phyloP scores from a whole-genome alignment of 1,284 basidiomycete genomes.

The Rhizoctonia solani region DNA sequence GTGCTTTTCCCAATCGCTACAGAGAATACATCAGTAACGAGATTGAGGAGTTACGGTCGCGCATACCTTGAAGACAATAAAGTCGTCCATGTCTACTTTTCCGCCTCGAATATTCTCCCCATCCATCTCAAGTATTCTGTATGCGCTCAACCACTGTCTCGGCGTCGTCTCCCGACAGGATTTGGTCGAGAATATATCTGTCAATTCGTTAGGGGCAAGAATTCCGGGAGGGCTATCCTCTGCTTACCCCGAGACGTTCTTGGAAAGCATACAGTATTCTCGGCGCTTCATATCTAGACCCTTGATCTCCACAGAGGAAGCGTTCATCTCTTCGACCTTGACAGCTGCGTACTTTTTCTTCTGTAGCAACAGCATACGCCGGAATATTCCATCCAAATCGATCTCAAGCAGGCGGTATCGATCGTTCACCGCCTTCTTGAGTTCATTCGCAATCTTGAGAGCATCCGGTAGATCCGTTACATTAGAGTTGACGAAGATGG shows the following conservation, averaged over 20 bases:
- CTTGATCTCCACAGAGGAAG: slow-evolving; percentile 87
- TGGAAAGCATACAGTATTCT: slow-evolving; percentile 92
- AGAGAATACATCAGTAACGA: background rate
- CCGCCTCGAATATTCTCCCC: slow-evolving; percentile 78
- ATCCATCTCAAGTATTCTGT: slow-evolving; percentile 86
- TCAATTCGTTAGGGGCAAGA: slow-evolving; percentile 16
- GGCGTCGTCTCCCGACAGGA: slow-evolving; percentile 88
- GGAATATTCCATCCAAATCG: slow-evolving; percentile 93
- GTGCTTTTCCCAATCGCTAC: slow-evolving; percentile 90
- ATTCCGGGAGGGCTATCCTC: background rate
- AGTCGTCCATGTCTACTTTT: slow-evolving; percentile 84
- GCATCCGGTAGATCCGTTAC: slow-evolving; percentile 87
- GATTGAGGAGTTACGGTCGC: slow-evolving; percentile 22
- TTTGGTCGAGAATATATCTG: slow-evolving; percentile 86
- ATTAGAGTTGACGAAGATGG: slow-evolving; percentile 98
- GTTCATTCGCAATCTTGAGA: slow-evolving; percentile 85
- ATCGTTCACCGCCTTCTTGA: slow-evolving; percentile 97
- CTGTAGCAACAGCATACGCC: slow-evolving; percentile 89
- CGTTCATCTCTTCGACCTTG: slow-evolving; percentile 81
- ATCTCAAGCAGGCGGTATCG: slow-evolving; percentile 95
- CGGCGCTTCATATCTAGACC: slow-evolving; percentile 99
- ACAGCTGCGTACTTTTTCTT: slow-evolving; percentile 99
- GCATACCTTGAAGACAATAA: slow-evolving; percentile 95
- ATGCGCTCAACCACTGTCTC: slow-evolving; percentile 91
- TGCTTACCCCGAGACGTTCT: slow-evolving; percentile 86